Evolutionary conservation across 768 basidiomycete species (phyloP), one percentile per base, ranked within the genome.

Genomic region (Plicaturopsis crispa): DNA sequence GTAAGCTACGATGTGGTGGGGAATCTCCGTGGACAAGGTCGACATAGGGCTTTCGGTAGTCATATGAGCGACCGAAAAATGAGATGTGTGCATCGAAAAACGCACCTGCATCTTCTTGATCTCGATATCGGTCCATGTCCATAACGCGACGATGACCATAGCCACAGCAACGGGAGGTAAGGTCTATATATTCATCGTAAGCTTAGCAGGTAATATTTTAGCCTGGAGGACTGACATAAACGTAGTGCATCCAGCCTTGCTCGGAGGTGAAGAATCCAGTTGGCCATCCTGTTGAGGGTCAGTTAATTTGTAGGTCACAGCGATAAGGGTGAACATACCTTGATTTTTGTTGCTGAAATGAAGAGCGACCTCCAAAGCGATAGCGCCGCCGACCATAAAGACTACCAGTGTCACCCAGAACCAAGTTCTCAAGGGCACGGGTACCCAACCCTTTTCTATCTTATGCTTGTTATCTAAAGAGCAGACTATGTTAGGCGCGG

Each of bases 81-180:
- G n/a, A 22, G 24, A 37, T 22, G 24, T n/a, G 17, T 33, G 6
- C 16, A 3, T 11, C n/a, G 13, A 13, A 19, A 20, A 4, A 33
- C 53, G 20, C 35, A 68, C 71, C 61, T 75, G 75, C 56, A 77
- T 66, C 50, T 67, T 72, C 47, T 75, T 72, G 35, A 78, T 69
- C 42, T 74, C 74, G 18, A 70, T 60, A 45, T 75, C 74, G 4
- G 72, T 75, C 73, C 73, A 75, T 4, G 70, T 54, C 73, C 73
- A 77, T 38, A 73, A 41, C 0, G 66, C 69, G 3, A 69, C 67
- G 8, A 75, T 64, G 14, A 70, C 47, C 38, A 70, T 70, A 6
- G 70, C 70, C 4, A 73, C 59, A 14, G 62, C 57, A 13, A 74
- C 72, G 1, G 75, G 72, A 11, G 74, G 73, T 16, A 74, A 48